Evolutionary conservation across 768 basidiomycete species (phyloP).

Genomic region (Termitomyces eurrhizus): DNA sequence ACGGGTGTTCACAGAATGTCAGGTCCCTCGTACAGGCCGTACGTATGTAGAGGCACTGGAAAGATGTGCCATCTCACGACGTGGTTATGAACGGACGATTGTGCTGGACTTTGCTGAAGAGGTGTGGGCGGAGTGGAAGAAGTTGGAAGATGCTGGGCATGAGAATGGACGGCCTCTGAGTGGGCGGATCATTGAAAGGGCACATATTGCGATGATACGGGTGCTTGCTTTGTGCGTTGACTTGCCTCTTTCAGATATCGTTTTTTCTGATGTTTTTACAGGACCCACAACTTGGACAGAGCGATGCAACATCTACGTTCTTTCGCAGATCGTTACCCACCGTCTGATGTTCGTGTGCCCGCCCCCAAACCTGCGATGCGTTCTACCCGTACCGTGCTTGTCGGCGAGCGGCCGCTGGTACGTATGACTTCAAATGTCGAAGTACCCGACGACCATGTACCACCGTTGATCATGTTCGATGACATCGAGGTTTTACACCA

Average conservation of each 20-base stretch:
- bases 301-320: slow-evolving; percentile 54
- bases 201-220: slow-evolving; percentile 66
- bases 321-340: slow-evolving; percentile 67
- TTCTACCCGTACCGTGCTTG: slow-evolving; percentile 55
- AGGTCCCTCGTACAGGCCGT: slow-evolving; percentile 45
- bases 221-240: slow-evolving; percentile 56
- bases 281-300: slow-evolving; percentile 45
- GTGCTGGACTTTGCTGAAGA: slow-evolving; percentile 53
- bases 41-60: slow-evolving; percentile 67
- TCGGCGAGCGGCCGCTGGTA: slow-evolving; percentile 60
- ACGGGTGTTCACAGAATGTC: slow-evolving; percentile 40
- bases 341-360: slow-evolving; percentile 41
- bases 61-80: slow-evolving; percentile 45
- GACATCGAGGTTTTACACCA: slow-evolving; percentile 83
- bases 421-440: slow-evolving; percentile 57
- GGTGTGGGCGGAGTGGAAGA: slow-evolving; percentile 65
- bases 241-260: not conserved
- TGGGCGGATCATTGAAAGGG: slow-evolving; percentile 60
- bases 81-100: slow-evolving; percentile 40
- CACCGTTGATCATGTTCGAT: slow-evolving; percentile 71
- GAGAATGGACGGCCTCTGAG: slow-evolving; percentile 25
- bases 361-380: slow-evolving; percentile 44
- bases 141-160: slow-evolving; percentile 36
- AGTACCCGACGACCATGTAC: slow-evolving; percentile 73
- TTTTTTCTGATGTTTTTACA: slow-evolving; percentile 19